Evolutionary conservation across 2,329 filamentous ascomycete genomes (phyloP), one percentile per base, ranked within the genome.

Genomic region (Aspergillus luchuensis): DNA sequence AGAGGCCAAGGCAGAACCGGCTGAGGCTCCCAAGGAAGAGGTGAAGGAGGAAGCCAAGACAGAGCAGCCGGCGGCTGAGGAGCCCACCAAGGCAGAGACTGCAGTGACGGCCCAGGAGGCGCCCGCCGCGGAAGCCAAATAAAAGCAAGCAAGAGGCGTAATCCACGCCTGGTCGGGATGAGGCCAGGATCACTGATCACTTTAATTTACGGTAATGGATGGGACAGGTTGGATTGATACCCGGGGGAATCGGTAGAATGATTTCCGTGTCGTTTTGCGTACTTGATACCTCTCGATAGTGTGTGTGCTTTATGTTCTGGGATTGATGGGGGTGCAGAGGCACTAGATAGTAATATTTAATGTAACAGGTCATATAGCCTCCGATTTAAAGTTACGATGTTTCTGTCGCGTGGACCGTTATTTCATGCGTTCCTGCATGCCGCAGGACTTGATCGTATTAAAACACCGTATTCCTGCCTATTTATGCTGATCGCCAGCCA

Each of bases 41-140:
- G 41, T 21, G 6, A 19, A 45, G 17, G 41, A 39, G n/a, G 56
- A 50, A 15, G 17, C 63, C 4, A 56, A 59, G 52, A 36, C 33
- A 36, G 61, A 66, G 25, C 62, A 65, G 21, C 51, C 62, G 6
- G 52, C 56, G 36, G 53, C 57, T 21, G 68, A 65, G 49, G 58
- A 66, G 58, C 64, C 59, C 6, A 47, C 51, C 53, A 69, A 66
- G 57, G 45, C 58, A 13, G 64, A 66, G 2, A n/a, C 62, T 55
- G 60, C 67, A 63, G 63, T 71, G 65, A 73, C 63, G 21, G 48
- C 62, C 17, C 38, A 60, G 48, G 65, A 62, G 38, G 52, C 58
- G 6, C 54, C 60, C 15, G 56, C 56, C 23, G 43, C 56, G 38
- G 64, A 64, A 41, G 61, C 57, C 48, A 63, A 67, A 64, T 67